Conservation (phyloP, 164 flowering plant species). For the Litsea cubeba region DNA sequence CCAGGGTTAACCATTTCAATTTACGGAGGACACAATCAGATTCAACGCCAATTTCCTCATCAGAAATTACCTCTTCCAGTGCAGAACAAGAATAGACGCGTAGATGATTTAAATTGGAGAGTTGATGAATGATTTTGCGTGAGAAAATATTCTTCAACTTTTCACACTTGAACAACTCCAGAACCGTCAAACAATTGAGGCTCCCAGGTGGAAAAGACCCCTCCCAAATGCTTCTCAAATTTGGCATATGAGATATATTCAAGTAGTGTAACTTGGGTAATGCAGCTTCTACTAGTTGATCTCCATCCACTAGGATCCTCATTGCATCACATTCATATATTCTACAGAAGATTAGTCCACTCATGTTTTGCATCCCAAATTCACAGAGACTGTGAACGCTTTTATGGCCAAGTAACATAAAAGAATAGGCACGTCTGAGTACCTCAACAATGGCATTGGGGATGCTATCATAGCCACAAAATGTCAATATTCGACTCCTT, state of each 20-base stretch:
- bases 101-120: neutral
- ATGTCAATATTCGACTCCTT: too few relatives aligned
- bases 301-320: neutral
- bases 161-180: neutral
- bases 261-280: neutral
- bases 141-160: neutral
- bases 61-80: neutral
- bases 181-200: neutral
- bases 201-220: neutral
- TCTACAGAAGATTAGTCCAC: neutral
- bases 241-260: neutral
- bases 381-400: too few relatives aligned
- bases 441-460: too few relatives aligned
- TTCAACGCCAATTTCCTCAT: neutral
- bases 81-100: accelerated
- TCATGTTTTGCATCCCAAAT: neutral
- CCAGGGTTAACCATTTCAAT: accelerated
- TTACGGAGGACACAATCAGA: neutral
- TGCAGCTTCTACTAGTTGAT: neutral
- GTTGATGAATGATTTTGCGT: neutral
- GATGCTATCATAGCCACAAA: too few relatives aligned
- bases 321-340: neutral
- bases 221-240: neutral
- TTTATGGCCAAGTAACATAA: too few relatives aligned
- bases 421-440: too few relatives aligned